phyloP scores from a whole-genome alignment of 2,329 filamentous ascomycete species.

The Mycosphaerella arachidis region DNA sequence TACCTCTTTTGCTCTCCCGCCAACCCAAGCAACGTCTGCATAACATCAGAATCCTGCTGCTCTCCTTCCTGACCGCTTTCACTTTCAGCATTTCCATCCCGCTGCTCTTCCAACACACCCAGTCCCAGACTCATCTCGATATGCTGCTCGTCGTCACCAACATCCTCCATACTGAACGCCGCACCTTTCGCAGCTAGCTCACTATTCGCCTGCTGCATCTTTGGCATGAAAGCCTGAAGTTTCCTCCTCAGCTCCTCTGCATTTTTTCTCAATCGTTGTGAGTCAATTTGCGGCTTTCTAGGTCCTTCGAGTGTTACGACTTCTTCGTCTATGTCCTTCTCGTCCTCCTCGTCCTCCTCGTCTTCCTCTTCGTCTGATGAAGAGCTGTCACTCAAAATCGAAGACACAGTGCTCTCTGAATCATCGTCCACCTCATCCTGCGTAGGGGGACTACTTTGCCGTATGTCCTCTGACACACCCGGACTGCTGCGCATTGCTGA shows the following conservation, averaged over 20 bases:
- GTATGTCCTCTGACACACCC: background rate
- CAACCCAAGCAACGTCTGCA: slow-evolving; percentile 2
- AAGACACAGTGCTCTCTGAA: background rate
- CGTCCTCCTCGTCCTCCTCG: background rate
- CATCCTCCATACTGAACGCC: slow-evolving; percentile 30
- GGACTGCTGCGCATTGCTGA: slow-evolving; percentile 6
- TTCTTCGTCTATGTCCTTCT: background rate
- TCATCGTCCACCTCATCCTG: background rate
- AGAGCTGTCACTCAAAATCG: background rate
- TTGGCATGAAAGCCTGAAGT: slow-evolving; percentile 30
- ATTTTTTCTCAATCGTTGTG: slow-evolving; percentile 9
- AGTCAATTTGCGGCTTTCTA: slow-evolving; percentile 18
- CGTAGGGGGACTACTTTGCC: background rate
- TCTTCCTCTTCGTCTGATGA: slow-evolving; percentile 3
- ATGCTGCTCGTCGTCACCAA: slow-evolving; percentile 30
- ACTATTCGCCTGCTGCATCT: slow-evolving; percentile 30
- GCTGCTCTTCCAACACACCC: slow-evolving; percentile 32
- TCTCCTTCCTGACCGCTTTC: background rate
- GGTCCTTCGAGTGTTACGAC: slow-evolving; percentile 14
- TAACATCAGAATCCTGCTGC: background rate
- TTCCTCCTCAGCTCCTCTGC: slow-evolving; percentile 24
- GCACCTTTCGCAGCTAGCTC: slow-evolving; percentile 22
- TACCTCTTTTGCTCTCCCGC: background rate
- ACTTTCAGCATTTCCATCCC: background rate
- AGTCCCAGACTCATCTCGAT: slow-evolving; percentile 36